Evolutionary conservation across 2,329 filamentous ascomycete genomes (phyloP), one percentile per base, ranked within the genome.

Genomic region (Clonostachys rhizophaga): DNA sequence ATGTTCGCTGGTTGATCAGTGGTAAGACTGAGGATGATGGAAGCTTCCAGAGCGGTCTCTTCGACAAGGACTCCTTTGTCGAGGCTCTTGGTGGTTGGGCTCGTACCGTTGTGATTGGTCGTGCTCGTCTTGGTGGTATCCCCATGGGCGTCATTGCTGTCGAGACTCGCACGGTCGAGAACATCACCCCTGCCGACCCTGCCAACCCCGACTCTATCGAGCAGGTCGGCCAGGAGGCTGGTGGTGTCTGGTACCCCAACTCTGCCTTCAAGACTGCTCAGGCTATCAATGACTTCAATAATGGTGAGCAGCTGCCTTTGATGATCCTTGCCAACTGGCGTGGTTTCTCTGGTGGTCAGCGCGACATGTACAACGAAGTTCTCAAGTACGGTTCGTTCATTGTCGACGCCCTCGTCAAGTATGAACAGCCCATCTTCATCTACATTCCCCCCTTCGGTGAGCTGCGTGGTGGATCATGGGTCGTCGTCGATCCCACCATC

Each of bases 291-390:
- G 94, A 99, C 76, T 99, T 99, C 83, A 99, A 99, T 83, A 84
- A 95, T 56, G 94, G 94, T 66, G 94, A 99, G 74, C 94, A 99
- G 75, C 79, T 99, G 63, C 94, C 94, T 48, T 76, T 99, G 55
- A 97, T 99, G 91, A 99, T 99, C 65, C 84, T 99, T 54, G 94
- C 94, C 72, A 99, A 99, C 81, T 99, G 94, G 94, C 87, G 94
- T 84, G 94, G 94, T 77, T 99, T 99, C 89, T 99, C 94, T 57
- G 94, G 94, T 76, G 94, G 94, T 55, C 94, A 99, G 74, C 90
- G 92, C 58, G 94, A 99, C 72, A 99, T 99, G 94, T 99, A 95
- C 84, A 96, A 97, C 75, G 94, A 99, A 74, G 94, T 99, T 14
- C 84, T 99, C 70, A 99, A 99, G 79, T 99, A 99, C 63, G 94